phyloP scores from a whole-genome alignment of 2,329 filamentous ascomycete genomes.

The Sclerotinia subarctica region DNA sequence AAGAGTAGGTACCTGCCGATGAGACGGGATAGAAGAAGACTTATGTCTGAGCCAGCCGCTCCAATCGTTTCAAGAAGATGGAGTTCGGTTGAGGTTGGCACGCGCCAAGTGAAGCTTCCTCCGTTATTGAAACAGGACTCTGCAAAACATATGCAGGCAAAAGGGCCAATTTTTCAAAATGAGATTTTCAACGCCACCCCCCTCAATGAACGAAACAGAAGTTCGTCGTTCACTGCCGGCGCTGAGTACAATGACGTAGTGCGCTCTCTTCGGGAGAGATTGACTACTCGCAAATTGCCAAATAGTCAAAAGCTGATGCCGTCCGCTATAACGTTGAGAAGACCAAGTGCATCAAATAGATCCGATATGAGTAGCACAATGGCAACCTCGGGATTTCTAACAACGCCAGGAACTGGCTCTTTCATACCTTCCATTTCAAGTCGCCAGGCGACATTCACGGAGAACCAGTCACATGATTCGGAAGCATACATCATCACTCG shows the following conservation, averaged over 20 bases:
- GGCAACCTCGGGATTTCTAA: constrained; percentile 3
- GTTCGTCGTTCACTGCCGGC: constrained; percentile 24
- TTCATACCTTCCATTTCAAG: neutral
- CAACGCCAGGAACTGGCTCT: neutral
- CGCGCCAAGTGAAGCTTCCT: constrained; percentile 18
- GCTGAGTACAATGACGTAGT: constrained; percentile 27
- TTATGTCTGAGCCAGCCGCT: constrained; percentile 15
- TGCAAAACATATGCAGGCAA: neutral
- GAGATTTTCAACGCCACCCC: constrained; percentile 13
- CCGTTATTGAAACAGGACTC: neutral
- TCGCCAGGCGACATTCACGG: neutral
- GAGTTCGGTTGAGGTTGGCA: constrained; percentile 33
- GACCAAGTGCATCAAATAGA: constrained; percentile 25
- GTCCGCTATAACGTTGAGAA: constrained; percentile 31
- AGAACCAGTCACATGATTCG: constrained; percentile 13
- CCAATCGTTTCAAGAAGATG: constrained; percentile 28
- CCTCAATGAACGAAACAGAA: constrained; percentile 20
- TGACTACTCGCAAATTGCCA: constrained; percentile 27
- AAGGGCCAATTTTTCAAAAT: neutral
- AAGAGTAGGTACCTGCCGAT: neutral
- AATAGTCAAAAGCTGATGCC: constrained; percentile 21
- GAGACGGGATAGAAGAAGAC: neutral
- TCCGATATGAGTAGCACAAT: neutral
- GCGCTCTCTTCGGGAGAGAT: constrained; percentile 27
- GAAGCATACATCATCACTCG: constrained; percentile 31